Base-by-base conservation (phyloP, 805 yeast species). In the Brettanomyces nanus region DNA sequence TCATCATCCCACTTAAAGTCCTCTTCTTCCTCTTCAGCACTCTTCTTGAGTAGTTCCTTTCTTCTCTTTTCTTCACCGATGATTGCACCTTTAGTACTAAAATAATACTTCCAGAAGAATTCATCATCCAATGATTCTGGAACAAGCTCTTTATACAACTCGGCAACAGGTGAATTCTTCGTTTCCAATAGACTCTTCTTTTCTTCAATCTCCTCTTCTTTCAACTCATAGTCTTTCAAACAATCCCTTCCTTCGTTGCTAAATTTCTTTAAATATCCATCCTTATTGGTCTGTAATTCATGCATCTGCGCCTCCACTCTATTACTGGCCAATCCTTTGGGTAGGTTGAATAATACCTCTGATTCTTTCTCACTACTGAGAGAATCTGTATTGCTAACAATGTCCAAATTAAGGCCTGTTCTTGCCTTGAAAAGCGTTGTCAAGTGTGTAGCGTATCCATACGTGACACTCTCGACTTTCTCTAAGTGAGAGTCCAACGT, bases 91-190 rank as follows among this genome's bases (percentile, higher is more conserved):
- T 70, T 73, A 50, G 71, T 63, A 38, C 61, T 65, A 58, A 75
- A 81, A 59, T 85, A 87, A 25, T 78, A 68, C 32, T 65, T 61
- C 97, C 97, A 89, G 57, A 89, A 89, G 33, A 65, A 64, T 19
- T 69, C 62, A 48, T 78, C 81, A 3, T 73, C 51, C 19, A 22
- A 10, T 20, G 27, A 80, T 58, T 47, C 31, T 0, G 95, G 95
- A 2, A 87, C 95, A 6, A 86, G 54, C 21, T 62, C 61, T 39
- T 75, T 72, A 75, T 76, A 75, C 28, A 83, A 58, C 23, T 61
- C 61, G 19, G 65, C 61, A 43, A 86, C 68, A 19, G 75, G 71
- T 4, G 73, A 66, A 45, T 75, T 69, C 37, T 61, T 53, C 15
- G 62, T 58, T 7, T 29, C 15, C 36, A 81, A 58, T 31, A 77